Conservation (phyloP, 345 rosid species). For the Zanthoxylum bungeanum region DNA sequence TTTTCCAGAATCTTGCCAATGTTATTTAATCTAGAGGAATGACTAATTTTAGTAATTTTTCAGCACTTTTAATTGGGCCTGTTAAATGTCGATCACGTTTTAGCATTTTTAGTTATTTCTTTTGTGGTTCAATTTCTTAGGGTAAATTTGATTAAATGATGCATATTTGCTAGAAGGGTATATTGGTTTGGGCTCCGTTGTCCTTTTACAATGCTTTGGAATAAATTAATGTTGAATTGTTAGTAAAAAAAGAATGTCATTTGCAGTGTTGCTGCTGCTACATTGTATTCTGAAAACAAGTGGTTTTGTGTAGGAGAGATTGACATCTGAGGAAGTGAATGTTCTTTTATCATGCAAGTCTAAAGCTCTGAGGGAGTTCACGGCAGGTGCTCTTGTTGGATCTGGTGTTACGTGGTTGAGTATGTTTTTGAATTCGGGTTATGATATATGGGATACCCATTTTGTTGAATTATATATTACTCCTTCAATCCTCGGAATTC, state of each 20-base stretch:
- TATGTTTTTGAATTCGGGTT: slow-evolving; percentile 8
- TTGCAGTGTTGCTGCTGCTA: background rate
- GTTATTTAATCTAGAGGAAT: background rate
- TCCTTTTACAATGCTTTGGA: background rate
- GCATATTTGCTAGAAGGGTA: background rate
- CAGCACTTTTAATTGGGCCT: background rate
- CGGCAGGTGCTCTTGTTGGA: slow-evolving; percentile 20
- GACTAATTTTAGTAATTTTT: background rate
- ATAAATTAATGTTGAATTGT: background rate
- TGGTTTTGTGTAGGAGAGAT: slow-evolving; percentile 26
- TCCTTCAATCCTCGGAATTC: too few species aligned
- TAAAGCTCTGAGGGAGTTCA: slow-evolving; percentile 30
- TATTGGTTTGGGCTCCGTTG: background rate
- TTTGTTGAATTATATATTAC: too few species aligned
- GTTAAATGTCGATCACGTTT: background rate
- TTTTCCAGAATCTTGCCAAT: background rate
- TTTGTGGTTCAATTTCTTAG: background rate
- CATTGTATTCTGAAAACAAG: background rate
- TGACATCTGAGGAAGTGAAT: slow-evolving; percentile 38
- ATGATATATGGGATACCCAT: background rate
- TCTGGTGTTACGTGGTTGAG: slow-evolving; percentile 38
- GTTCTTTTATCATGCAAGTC: slow-evolving; percentile 28
- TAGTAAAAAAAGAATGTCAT: background rate
- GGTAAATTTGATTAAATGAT: background rate
- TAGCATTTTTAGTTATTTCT: background rate